phyloP scores from a whole-genome alignment of 495 filamentous ascomycete species.

The Venustampulla echinocandica region DNA sequence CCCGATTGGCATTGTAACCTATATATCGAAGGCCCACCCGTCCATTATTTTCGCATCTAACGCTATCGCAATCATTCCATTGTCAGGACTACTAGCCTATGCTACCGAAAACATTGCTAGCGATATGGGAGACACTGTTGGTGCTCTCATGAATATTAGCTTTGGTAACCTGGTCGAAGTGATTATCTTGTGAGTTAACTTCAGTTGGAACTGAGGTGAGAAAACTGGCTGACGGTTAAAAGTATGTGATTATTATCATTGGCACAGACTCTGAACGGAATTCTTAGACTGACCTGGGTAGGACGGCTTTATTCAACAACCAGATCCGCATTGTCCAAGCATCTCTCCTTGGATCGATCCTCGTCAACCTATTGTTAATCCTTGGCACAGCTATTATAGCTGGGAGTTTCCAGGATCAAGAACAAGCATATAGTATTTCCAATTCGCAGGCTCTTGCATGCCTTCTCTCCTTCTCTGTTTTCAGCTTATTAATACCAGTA shows the following conservation, averaged over 20 bases:
- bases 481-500: no score
- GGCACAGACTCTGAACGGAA: no score
- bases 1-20: not conserved
- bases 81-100: slow-evolving; percentile 76
- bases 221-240: no score
- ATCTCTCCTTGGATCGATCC: slow-evolving; percentile 22
- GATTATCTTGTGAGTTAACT: not conserved
- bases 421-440: no score
- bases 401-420: slow-evolving; percentile 2
- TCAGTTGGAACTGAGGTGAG: no score
- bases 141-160: slow-evolving; percentile 71
- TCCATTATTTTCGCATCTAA: slow-evolving; percentile 64
- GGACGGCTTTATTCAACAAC: slow-evolving; percentile 25
- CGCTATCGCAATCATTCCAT: slow-evolving; percentile 76
- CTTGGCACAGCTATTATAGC: slow-evolving; percentile 2
- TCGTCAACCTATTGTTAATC: slow-evolving; percentile 21
- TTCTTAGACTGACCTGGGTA: no score
- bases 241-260: no score
- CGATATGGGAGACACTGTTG: slow-evolving; percentile 64
- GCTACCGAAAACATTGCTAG: slow-evolving; percentile 56
- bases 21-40: not conserved
- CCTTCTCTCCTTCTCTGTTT: no score
- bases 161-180: slow-evolving; percentile 84
- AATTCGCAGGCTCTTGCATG: no score
- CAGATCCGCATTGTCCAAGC: slow-evolving; percentile 25